Evolutionary conservation across 805 yeast species (phyloP).

Genomic region (Spathaspora passalidarum): DNA sequence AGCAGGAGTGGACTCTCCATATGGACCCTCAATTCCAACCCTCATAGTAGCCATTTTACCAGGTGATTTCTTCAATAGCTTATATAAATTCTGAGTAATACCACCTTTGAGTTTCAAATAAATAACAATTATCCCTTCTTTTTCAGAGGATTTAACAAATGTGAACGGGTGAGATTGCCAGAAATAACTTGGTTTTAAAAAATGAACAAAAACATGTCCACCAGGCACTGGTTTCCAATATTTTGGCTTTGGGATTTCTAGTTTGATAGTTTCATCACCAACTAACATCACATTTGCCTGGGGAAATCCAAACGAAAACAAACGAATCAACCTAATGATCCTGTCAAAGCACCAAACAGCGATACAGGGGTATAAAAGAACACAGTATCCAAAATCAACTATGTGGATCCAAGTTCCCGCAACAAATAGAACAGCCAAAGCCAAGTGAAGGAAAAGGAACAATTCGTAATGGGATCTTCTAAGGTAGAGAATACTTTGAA

Average conservation of each 20-base stretch:
- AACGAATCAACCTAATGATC: conserved; percentile 28
- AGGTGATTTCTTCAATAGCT: conserved; percentile 16
- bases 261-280: conserved; percentile 41
- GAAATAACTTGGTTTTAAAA: conserved; percentile 37
- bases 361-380: conserved; percentile 24
- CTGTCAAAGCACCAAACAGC: conserved; percentile 40
- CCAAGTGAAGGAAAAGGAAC: conserved; percentile 28
- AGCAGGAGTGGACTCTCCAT: conserved; percentile 54
- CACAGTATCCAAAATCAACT: conserved; percentile 21
- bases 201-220: conserved; percentile 37
- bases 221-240: conserved; percentile 41
- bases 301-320: conserved; percentile 29
- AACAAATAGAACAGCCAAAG: conserved; percentile 41
- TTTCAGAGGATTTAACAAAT: conserved; percentile 21
- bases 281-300: conserved; percentile 32
- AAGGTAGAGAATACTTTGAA: conserved; percentile 37
- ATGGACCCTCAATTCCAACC: conserved; percentile 62
- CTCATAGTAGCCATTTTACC: conserved; percentile 24
- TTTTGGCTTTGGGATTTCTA: conserved; percentile 46
- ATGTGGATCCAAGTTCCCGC: conserved; percentile 57
- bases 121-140: conserved; percentile 42
- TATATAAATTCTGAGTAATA: conserved; percentile 39
- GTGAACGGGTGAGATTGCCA: conserved; percentile 50
- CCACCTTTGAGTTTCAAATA: conserved; percentile 54
- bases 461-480: conserved; percentile 56